These are phyloP conservation scores for Rossbeevera mucosa DNA, from an alignment of 768 basidiomycete species.

Conservation along the genomic window DNA sequence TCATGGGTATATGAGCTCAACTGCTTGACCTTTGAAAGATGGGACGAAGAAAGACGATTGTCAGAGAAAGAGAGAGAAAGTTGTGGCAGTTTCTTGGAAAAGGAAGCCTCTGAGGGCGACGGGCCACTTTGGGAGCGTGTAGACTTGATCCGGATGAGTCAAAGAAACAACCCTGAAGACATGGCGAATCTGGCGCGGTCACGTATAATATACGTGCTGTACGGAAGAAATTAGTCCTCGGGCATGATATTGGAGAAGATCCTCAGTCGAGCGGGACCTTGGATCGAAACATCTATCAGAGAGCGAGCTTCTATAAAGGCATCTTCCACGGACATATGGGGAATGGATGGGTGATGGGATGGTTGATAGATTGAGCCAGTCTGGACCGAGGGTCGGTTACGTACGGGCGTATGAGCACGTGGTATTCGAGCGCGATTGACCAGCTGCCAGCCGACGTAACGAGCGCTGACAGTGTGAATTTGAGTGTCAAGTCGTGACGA, in stretches of 20 bases:
- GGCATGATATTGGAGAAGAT: constrained; percentile 18
- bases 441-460: constrained; percentile 12
- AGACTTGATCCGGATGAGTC: constrained; percentile 13
- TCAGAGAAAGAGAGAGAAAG: background rate
- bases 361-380: constrained; percentile 1
- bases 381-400: background rate
- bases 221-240: constrained; percentile 13
- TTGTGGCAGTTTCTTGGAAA: background rate
- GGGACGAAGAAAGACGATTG: background rate
- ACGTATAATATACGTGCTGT: constrained; percentile 6
- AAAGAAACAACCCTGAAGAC: constrained; percentile 12
- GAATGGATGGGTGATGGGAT: constrained; percentile 2
- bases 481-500: constrained; percentile 25
- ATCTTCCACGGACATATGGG: background rate
- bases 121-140: background rate
- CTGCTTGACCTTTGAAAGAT: background rate
- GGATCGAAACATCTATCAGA: constrained; percentile 15
- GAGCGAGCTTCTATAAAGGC: constrained; percentile 13
- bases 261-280: constrained; percentile 13
- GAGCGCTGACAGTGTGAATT: constrained; percentile 29
- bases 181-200: constrained; percentile 12
- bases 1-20: constrained; percentile 9
- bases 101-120: no score
- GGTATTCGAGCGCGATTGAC: constrained; percentile 12
- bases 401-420: constrained; percentile 19